Percentiles rank a stretch among this genome's conserved stretches.
These are phyloP conservation scores for Apiotrichum akiyoshidainum DNA, from an alignment of 1,284 basidiomycete genomes.

Conservation along the genomic window DNA sequence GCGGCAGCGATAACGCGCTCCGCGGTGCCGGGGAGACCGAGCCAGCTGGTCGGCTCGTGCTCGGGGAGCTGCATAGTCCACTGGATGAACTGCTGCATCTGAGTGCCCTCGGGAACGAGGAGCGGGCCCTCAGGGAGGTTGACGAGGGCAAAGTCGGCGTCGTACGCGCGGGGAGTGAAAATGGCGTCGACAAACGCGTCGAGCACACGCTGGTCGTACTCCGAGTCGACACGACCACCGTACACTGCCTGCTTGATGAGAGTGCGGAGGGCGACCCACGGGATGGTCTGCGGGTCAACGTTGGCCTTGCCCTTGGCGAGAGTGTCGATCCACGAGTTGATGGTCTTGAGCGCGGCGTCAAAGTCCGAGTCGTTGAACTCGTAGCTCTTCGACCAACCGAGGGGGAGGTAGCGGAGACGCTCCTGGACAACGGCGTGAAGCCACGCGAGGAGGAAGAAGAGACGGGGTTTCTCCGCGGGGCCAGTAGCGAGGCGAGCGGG, in stretches of 20 bases:
- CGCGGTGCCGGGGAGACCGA: conserved; percentile 83
- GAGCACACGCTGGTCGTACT: conserved; percentile 85
- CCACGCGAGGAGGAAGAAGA: conserved; percentile 96
- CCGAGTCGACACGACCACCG: conserved; percentile 87
- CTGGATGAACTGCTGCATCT: conserved; percentile 78
- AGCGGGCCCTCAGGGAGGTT: conserved; percentile 59
- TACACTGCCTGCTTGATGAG: conserved; percentile 93
- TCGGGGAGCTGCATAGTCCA: conserved; percentile 87
- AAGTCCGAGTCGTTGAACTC: conserved; percentile 98
- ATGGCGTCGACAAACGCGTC: conserved; percentile 86
- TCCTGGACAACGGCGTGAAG: conserved; percentile 96
- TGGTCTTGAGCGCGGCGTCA: conserved; percentile 84
- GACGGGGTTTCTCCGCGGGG: conserved; percentile 81
- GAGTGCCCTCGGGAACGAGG: conserved; percentile 80
- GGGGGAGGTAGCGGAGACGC: conserved; percentile 85
- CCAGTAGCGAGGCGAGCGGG: conserved; percentile 64
- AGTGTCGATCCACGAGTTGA: conserved; percentile 79
- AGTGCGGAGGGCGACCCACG: conserved; percentile 86
- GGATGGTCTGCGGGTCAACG: conserved; percentile 81
- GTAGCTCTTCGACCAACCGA: conserved; percentile 93
- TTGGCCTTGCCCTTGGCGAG: conserved; percentile 83
- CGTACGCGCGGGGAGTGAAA: conserved; percentile 82
- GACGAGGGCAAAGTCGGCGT: conserved; percentile 84
- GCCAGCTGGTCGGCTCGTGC: conserved; percentile 86
- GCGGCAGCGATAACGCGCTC: conserved; percentile 85